These are phyloP conservation scores for Trichoderma koningii DNA, from an alignment of 2,329 filamentous ascomycete species.

Conservation along the genomic window DNA sequence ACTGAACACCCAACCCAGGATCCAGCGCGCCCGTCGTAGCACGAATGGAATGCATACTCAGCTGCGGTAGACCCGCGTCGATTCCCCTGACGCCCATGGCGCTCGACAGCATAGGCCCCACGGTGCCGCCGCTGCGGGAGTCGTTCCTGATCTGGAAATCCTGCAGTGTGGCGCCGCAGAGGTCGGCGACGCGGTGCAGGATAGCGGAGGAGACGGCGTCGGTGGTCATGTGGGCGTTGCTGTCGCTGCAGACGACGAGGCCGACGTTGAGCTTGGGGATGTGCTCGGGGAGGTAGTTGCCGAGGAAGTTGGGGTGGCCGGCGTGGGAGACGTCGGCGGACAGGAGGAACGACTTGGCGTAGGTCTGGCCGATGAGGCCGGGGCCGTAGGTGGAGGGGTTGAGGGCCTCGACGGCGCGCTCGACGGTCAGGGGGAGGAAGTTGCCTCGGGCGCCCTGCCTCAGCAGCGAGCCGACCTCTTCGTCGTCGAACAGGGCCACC, in stretches of 20 bases:
- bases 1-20: conserved; percentile 81
- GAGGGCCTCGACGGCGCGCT: conserved; percentile 74
- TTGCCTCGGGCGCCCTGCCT: conserved; percentile 89
- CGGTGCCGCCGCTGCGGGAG: conserved; percentile 83
- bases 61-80: conserved; percentile 85
- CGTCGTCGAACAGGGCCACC: conserved; percentile 93
- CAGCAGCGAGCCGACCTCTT: conserved; percentile 90
- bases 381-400: conserved; percentile 58
- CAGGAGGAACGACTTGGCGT: conserved; percentile 88
- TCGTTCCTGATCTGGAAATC: conserved; percentile 96
- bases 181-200: conserved; percentile 75
- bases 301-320: conserved; percentile 90
- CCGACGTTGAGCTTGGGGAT: conserved; percentile 87
- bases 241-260: conserved; percentile 75
- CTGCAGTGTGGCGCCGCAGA: conserved; percentile 71
- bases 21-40: conserved; percentile 85
- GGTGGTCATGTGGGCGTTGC: conserved; percentile 95
- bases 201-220: conserved; percentile 83
- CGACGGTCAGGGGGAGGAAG: conserved; percentile 78
- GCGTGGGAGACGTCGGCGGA: conserved; percentile 93
- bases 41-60: conserved; percentile 92
- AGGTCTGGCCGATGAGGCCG: conserved; percentile 74
- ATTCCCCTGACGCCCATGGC: conserved; percentile 79
- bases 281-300: conserved; percentile 81
- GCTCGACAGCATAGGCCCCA: conserved; percentile 86